Percentiles rank a stretch among this genome's conserved stretches.
Evolutionary conservation across 139 green algal genomes (phyloP).

Genomic region (Desmodesmus armatus): DNA sequence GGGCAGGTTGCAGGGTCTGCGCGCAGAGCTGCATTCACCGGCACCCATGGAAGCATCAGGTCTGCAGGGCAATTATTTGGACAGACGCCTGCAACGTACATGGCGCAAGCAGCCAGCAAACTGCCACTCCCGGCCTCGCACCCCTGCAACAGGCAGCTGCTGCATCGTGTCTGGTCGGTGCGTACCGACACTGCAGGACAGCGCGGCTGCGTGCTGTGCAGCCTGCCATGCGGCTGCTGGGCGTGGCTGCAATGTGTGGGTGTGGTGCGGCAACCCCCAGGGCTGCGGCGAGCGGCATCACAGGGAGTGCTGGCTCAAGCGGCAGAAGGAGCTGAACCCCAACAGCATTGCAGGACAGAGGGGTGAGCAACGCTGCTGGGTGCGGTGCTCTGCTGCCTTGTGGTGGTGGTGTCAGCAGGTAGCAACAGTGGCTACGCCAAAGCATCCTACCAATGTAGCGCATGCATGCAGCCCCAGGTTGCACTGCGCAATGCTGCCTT

Average conservation of each 20-base stretch:
- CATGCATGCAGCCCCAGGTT: no score
- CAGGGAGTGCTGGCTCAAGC: constrained; percentile 68
- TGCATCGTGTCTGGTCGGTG: not conserved
- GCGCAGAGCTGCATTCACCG: no score
- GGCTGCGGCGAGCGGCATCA: constrained; percentile 52
- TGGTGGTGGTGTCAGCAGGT: no score
- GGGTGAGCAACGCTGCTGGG: no score
- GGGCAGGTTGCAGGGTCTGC: no score
- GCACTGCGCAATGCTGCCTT: no score
- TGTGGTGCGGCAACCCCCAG: constrained; percentile 52
- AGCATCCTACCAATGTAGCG: no score
- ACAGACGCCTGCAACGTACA: not conserved
- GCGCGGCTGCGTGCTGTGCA: constrained; percentile 43
- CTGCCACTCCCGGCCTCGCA: no score
- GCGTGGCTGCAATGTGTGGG: constrained; percentile 62
- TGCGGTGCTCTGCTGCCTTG: no score
- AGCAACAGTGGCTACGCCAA: no score
- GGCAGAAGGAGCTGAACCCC: constrained; percentile 32
- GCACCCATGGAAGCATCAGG: no score
- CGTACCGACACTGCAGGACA: constrained; percentile 43
- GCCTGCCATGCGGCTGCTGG: constrained; percentile 39
- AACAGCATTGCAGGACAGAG: constrained; percentile 24
- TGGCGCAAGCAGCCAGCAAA: not conserved
- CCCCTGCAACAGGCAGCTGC: not conserved
- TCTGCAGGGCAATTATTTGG: no score